Evolutionary conservation across 192 early-diverging fungal genomes (phyloP), one percentile per base, ranked within the genome.

Genomic region (Coemansia sp.): DNA sequence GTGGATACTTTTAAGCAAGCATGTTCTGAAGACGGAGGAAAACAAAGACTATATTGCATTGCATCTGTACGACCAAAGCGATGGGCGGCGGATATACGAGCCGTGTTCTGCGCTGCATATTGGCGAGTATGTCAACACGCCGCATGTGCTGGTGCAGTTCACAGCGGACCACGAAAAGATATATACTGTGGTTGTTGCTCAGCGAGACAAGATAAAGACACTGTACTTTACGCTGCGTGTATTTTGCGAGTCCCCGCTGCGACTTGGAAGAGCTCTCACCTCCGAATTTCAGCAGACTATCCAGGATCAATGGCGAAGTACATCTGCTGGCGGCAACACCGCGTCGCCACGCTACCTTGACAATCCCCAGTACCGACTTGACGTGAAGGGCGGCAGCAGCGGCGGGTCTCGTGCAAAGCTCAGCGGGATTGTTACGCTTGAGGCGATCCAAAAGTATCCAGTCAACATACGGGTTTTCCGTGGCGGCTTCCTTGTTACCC

Each of bases 11-110:
- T 83, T 97, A 40, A 89, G 90, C 54, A 95, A 95, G 73, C 95
- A 97, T 57, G 83, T 93, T 39, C 88, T 86, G 4, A 84, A 84
- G 21, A 94, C 90, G 41, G 92, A 92, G 62, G 90, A 93, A 65
- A 97, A 93, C 73, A 82, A 72, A 9, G 95, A 97, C 69, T 95
- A 89, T 68, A 93, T 97, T 40, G 92, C 95, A 6, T 67, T 95
- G 26, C 92, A 95, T 77, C 83, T 97, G 8, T 97, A 91, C 74
- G 88, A 88, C 65, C 77, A 82, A 58, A 89, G 88, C 54, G 68
- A 84, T 59, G 87, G 91, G 4, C 74, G 86, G 15, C 84, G 86
- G 42, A 74, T 90, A 8, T 90, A 89, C 74, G 90, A 90, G 69
- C 89, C 89, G 22, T 85, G 85, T 0, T 73, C 82, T 9, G 86